Percentiles rank a stretch among this genome's conserved stretches.
Conservation (phyloP, 768 basidiomycete species). For the Porpolomopsis calyptriformis region DNA sequence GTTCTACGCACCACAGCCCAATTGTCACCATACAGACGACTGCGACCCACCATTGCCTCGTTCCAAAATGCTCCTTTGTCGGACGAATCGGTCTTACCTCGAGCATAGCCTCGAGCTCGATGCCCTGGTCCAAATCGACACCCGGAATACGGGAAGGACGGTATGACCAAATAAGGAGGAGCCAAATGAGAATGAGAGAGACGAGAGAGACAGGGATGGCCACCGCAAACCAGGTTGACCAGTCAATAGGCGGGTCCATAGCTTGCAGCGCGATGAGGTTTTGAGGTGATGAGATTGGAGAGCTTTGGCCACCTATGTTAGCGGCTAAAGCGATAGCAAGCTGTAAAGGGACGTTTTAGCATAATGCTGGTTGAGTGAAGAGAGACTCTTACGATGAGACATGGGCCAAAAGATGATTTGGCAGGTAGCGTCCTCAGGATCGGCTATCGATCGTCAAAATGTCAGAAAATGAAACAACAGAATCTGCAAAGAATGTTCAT, state of each 20-base stretch:
- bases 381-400: slow-evolving; percentile 80
- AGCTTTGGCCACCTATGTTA: slow-evolving; percentile 95
- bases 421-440: slow-evolving; percentile 86
- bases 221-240: slow-evolving; percentile 91
- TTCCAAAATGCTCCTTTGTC: slow-evolving; percentile 68
- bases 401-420: slow-evolving; percentile 78
- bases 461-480: neutral
- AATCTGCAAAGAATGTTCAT: slow-evolving; percentile 16
- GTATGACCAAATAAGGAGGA: slow-evolving; percentile 76
- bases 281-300: slow-evolving; percentile 96
- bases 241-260: slow-evolving; percentile 80
- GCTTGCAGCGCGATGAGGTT: slow-evolving; percentile 85
- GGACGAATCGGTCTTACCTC: slow-evolving; percentile 80
- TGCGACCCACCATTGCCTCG: slow-evolving; percentile 84
- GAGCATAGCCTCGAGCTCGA: slow-evolving; percentile 70
- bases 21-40: slow-evolving; percentile 81
- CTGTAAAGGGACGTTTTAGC: slow-evolving; percentile 29
- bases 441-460: slow-evolving; percentile 48
- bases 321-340: slow-evolving; percentile 96
- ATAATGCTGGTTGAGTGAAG: neutral
- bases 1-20: slow-evolving; percentile 80
- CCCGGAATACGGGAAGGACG: slow-evolving; percentile 56
- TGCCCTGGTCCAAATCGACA: neutral
- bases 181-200: slow-evolving; percentile 87
- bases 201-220: slow-evolving; percentile 82